These are phyloP conservation scores for Xylaria venustula DNA, from an alignment of 495 filamentous ascomycete species.

Conservation along the genomic window DNA sequence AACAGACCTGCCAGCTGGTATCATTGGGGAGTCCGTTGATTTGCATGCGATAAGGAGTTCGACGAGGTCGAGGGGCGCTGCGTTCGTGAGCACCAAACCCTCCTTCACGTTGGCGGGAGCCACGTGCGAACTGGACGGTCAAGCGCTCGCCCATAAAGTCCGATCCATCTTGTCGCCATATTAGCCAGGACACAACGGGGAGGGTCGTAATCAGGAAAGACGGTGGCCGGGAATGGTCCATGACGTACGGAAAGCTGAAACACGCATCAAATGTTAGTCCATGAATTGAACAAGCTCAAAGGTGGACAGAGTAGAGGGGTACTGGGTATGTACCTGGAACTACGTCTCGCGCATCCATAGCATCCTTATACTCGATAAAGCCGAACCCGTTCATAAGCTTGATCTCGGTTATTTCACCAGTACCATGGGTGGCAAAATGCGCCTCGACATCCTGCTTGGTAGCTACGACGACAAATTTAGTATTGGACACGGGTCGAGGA, in stretches of 20 bases:
- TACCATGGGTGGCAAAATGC: conserved; percentile 92
- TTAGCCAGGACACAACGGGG: conserved; percentile 38
- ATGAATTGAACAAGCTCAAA: conserved; percentile 14
- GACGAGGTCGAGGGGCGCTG: conserved; percentile 83
- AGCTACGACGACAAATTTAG: conserved; percentile 55
- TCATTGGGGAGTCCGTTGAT: conserved; percentile 95
- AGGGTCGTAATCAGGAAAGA: conserved; percentile 25
- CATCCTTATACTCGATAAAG: conserved; percentile 98
- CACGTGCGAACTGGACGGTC: conserved; percentile 96
- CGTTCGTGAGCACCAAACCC: conserved; percentile 61
- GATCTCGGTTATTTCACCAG: conserved; percentile 96
- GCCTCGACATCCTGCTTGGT: conserved; percentile 95
- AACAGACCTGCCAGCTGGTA: conserved; percentile 99
- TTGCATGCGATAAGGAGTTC: conserved; percentile 93
- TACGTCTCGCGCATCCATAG: conserved; percentile 94
- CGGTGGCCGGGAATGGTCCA: conserved; percentile 29
- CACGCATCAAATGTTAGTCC: conserved; percentile 31
- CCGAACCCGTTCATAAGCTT: conserved; percentile 99
- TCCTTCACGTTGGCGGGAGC: conserved; percentile 78
- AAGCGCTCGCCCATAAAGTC: conserved; percentile 97
- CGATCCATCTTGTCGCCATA: conserved; percentile 73
- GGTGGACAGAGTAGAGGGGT: conserved; percentile 12
- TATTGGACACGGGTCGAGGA: not conserved
- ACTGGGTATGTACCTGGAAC: conserved; percentile 74
- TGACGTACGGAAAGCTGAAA: conserved; percentile 57